phyloP scores from a whole-genome alignment of 176 grass and related monocot species.

The Guadua angustifolia region DNA sequence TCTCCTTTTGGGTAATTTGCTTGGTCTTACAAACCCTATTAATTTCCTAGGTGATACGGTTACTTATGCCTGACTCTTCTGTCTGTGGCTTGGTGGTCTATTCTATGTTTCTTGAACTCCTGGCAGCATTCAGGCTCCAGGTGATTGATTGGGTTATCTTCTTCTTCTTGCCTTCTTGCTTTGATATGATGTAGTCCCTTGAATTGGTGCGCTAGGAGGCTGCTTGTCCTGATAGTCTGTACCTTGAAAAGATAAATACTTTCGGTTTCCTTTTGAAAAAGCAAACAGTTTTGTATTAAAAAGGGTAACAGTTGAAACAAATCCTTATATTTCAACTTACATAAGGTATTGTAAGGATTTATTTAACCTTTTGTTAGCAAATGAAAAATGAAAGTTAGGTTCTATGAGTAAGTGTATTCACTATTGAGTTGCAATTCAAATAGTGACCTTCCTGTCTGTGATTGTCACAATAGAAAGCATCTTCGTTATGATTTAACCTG shows the following conservation, averaged over 20 bases:
- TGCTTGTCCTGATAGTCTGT: not conserved
- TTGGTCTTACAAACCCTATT: not conserved
- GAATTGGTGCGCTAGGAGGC: not conserved
- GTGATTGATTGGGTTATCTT: not conserved
- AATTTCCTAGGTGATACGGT: not conserved
- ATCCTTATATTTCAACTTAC: not conserved
- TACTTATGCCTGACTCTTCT: not conserved
- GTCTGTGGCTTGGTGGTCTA: not conserved
- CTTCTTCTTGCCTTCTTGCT: not conserved
- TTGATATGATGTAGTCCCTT: slow-evolving; percentile 3
- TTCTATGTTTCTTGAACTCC: not conserved
- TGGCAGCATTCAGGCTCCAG: not conserved
- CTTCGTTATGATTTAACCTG: not conserved
- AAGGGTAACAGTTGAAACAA: not conserved
- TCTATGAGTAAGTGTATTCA: not conserved
- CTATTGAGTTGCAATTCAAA: not conserved
- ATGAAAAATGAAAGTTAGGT: not conserved
- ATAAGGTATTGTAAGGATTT: not conserved
- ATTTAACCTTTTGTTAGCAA: not conserved
- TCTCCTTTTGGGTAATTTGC: not conserved
- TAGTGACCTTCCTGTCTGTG: not conserved
- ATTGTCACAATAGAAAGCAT: not conserved
- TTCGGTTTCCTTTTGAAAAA: not conserved
- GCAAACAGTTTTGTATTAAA: not conserved
- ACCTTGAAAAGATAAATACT: not conserved